phyloP scores from a whole-genome alignment of 768 basidiomycete genomes.

The Pleurotus giganteus region DNA sequence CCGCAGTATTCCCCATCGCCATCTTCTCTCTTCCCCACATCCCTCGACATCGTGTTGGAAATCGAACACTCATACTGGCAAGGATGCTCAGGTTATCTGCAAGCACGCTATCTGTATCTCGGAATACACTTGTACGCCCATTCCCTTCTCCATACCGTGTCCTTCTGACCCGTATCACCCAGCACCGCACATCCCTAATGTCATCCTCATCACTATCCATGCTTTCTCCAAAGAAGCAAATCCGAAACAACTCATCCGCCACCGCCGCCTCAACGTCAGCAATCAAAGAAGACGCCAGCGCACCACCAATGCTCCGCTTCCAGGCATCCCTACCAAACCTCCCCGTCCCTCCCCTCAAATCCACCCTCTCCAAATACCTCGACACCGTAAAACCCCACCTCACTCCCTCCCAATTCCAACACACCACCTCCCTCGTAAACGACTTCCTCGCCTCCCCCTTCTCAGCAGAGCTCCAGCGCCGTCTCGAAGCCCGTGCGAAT shows the following conservation, averaged over 20 bases:
- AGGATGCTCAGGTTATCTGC: not conserved
- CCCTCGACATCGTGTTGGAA: not conserved
- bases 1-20: not conserved
- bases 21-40: not conserved
- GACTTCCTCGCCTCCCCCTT: slow-evolving; percentile 70
- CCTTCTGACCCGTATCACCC: not conserved
- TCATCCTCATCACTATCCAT: not conserved
- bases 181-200: not conserved
- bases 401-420: slow-evolving; percentile 55
- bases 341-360: slow-evolving; percentile 81
- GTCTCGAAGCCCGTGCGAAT: slow-evolving; percentile 74
- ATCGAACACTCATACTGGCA: not conserved
- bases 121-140: not conserved
- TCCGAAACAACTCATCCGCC: slow-evolving; percentile 7
- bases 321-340: slow-evolving; percentile 72
- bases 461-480: slow-evolving; percentile 69
- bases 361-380: slow-evolving; percentile 87
- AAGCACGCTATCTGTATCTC: not conserved
- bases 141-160: not conserved
- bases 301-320: slow-evolving; percentile 68
- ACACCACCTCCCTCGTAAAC: slow-evolving; percentile 57
- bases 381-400: slow-evolving; percentile 80
- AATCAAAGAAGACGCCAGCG: slow-evolving; percentile 42
- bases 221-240: not conserved
- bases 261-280: slow-evolving; percentile 18